Base-by-base conservation (phyloP, 306 rosid genomes). In the Parietaria judaica region DNA sequence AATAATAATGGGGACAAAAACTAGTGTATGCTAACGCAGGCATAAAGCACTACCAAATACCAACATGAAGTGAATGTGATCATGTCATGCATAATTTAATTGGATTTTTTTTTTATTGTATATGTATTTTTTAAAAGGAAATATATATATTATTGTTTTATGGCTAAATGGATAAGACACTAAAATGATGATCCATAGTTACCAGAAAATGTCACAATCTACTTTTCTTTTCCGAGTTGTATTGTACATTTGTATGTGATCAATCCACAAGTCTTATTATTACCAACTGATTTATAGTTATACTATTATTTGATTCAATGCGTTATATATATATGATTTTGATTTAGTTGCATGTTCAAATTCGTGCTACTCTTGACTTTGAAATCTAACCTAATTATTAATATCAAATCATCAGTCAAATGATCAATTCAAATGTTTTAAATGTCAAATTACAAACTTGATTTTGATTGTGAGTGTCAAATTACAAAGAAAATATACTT, bases 131-230 rank as follows among this genome's bases (percentile, higher is more conserved):
- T 23, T 23, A 23, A n/a, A n/a, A n/a, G 31, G 31, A 23, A 23
- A 23, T 23, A 2, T 23, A 23, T 23, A 23, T 23, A 23, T 23
- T 23, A 23, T 23, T 66, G 66, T 9, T 47, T 31, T 65, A 60
- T 39, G 44, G 53, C 50, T 37, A 74, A 64, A 34, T 54, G 72
- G 75, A 65, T 65, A 63, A 54, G 72, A 71, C 60, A 61, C 11
- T 57, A 23, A 23, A 0, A 48, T 49, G 54, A 69, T 65, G 66
- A 36, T 48, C 34, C 7, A 43, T 51, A 53, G 58, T 15, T 51
- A 64, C 74, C 74, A 63, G 66, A 74, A 64, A 46, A 58, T 34
- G 68, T 66, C 70, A 49, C 63, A 48, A 56, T 45, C 55, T 65
- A 6, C 14, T 14, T 48, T 14, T 37, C 35, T 23, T 61, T 61